Evolutionary conservation across 192 early-diverging fungal genomes (phyloP).

Genomic region (Coemansia sp.): DNA sequence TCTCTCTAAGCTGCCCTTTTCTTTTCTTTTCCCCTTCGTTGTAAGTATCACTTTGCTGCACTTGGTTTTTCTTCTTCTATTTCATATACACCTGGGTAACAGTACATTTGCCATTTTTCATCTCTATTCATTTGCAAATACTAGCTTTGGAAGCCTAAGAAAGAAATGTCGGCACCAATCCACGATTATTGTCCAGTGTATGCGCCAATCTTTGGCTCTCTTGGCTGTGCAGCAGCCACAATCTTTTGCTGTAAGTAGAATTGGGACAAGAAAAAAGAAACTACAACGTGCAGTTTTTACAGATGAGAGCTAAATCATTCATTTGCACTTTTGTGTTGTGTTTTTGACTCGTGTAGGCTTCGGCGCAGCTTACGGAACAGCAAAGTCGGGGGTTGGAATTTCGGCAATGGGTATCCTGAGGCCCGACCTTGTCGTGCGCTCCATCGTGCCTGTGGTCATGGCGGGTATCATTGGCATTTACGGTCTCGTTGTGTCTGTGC

Average conservation of each 20-base stretch:
- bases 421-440: conserved; percentile 86
- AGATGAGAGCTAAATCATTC: not conserved
- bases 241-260: conserved; percentile 80
- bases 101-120: not conserved
- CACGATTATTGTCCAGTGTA: conserved; percentile 80
- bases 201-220: conserved; percentile 93
- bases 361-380: conserved; percentile 90
- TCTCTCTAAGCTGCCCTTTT: not conserved
- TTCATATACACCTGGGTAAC: not conserved
- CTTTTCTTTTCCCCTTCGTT: not conserved
- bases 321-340: not conserved
- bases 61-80: not conserved
- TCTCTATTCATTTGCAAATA: not conserved
- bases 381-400: conserved; percentile 88
- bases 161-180: conserved; percentile 44
- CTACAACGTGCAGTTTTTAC: not conserved
- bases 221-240: conserved; percentile 89
- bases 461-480: conserved; percentile 99
- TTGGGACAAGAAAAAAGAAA: not conserved
- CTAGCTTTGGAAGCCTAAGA: not conserved
- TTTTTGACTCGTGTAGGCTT: too few relatives aligned
- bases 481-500: conserved; percentile 94
- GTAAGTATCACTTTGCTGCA: not conserved
- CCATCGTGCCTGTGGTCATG: conserved; percentile 94
- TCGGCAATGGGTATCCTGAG: conserved; percentile 83